Evolutionary conservation across 2,329 filamentous ascomycete genomes (phyloP).

Genomic region (Exophiala phaeomuriformis): DNA sequence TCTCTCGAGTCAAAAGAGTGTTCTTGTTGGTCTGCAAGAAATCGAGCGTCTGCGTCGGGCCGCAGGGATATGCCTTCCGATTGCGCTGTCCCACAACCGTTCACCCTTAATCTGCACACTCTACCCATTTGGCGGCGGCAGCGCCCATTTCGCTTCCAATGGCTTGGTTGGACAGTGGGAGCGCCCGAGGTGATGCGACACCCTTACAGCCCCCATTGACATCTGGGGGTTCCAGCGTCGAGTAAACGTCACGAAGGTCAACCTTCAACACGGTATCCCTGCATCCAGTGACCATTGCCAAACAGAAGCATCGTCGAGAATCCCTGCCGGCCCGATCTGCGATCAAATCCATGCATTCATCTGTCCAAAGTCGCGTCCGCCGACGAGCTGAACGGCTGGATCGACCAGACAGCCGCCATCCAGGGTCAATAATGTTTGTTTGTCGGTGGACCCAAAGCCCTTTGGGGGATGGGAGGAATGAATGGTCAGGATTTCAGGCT

Average conservation of each 20-base stretch:
- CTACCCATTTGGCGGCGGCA: neutral
- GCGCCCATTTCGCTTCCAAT: conserved; percentile 13
- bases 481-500: too few relatives aligned
- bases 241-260: neutral
- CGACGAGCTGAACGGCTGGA: too few relatives aligned
- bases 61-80: conserved; percentile 16
- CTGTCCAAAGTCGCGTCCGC: too few relatives aligned
- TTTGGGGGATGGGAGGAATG: too few relatives aligned
- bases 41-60: conserved; percentile 13
- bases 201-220: conserved; percentile 3
- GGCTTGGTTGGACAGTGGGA: conserved; percentile 10
- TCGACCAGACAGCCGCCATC: too few relatives aligned
- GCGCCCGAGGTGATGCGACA: conserved; percentile 4
- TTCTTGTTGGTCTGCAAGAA: neutral
- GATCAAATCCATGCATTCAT: too few relatives aligned
- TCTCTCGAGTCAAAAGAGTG: neutral
- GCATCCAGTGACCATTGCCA: neutral
- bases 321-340: too few relatives aligned
- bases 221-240: neutral
- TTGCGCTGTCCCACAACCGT: conserved; percentile 9
- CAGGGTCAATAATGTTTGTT: too few relatives aligned
- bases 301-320: neutral
- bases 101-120: conserved; percentile 6
- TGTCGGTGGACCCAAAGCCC: too few relatives aligned
- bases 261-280: neutral